These are phyloP conservation scores for Auricularia heimuer DNA, from an alignment of 768 basidiomycete genomes.

Conservation along the genomic window DNA sequence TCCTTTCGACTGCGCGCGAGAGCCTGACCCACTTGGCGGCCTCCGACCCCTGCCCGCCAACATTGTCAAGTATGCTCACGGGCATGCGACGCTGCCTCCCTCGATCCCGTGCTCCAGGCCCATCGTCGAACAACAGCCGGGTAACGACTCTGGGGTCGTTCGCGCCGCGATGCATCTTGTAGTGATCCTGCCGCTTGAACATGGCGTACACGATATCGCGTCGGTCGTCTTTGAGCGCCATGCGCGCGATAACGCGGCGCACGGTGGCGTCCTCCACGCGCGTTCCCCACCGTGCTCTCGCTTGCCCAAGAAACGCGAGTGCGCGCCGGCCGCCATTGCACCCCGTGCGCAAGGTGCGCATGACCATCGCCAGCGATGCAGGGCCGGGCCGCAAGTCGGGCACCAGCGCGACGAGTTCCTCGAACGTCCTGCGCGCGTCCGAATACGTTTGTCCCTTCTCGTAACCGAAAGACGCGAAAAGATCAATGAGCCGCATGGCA, in stretches of 20 bases:
- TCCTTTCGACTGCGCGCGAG: too few species aligned
- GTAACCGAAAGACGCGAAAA: conserved; percentile 30
- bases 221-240: conserved; percentile 59
- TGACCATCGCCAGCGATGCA: conserved; percentile 48
- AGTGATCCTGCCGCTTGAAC: background rate
- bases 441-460: conserved; percentile 36
- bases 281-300: conserved; percentile 40
- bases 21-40: too few species aligned
- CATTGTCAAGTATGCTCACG: background rate
- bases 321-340: conserved; percentile 49
- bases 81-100: background rate
- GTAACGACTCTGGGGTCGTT: background rate
- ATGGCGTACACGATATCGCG: conserved; percentile 32
- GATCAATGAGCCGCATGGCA: conserved; percentile 47
- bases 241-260: conserved; percentile 43
- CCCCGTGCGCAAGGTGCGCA: conserved; percentile 39
- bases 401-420: conserved; percentile 36
- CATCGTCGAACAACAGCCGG: background rate
- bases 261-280: conserved; percentile 47
- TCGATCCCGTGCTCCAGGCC: background rate
- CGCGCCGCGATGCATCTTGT: background rate
- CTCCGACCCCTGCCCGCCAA: too few species aligned
- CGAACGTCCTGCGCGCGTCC: conserved; percentile 33
- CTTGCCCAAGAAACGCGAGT: conserved; percentile 34
- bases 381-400: conserved; percentile 45